Evolutionary conservation across 257 asterid genomes (phyloP).

Genomic region (Haberlea rhodopensis): DNA sequence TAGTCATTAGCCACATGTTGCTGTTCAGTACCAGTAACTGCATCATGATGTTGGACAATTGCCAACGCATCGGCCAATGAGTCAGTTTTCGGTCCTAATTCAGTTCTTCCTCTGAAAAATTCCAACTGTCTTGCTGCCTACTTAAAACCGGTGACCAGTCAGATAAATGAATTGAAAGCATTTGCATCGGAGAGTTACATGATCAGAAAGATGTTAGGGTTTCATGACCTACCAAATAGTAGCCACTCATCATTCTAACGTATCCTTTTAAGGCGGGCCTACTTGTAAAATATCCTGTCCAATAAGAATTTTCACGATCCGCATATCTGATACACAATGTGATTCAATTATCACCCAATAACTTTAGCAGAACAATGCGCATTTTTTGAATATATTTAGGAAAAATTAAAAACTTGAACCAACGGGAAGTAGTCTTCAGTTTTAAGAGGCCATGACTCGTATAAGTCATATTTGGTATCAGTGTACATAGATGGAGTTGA

Average conservation of each 20-base stretch:
- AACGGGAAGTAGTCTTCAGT: constrained; percentile 55
- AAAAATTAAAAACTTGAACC: constrained; percentile 15
- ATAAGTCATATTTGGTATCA: constrained; percentile 44
- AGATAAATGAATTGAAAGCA: constrained; percentile 11
- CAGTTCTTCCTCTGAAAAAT: constrained; percentile 37
- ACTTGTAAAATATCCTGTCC: constrained; percentile 58
- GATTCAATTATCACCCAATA: constrained; percentile 4
- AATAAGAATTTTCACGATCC: constrained; percentile 40
- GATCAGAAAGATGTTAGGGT: neutral
- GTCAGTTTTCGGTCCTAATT: constrained; percentile 34
- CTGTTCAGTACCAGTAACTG: constrained; percentile 44
- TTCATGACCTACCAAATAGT: constrained; percentile 35
- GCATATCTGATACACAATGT: constrained; percentile 39
- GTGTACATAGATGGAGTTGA: constrained; percentile 52
- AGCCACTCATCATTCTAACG: constrained; percentile 45
- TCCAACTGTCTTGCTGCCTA: constrained; percentile 51
- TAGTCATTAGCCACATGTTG: constrained; percentile 51
- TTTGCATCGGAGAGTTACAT: neutral
- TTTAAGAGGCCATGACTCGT: constrained; percentile 42
- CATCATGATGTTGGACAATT: constrained; percentile 55
- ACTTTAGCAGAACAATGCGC: constrained; percentile 14
- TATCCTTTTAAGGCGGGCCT: constrained; percentile 47
- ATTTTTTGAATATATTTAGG: neutral
- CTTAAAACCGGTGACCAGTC: constrained; percentile 6
- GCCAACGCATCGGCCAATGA: constrained; percentile 44